Percentiles rank a stretch among this genome's conserved stretches.
phyloP scores from a whole-genome alignment of 345 rosid genomes.

The Litchi chinensis region DNA sequence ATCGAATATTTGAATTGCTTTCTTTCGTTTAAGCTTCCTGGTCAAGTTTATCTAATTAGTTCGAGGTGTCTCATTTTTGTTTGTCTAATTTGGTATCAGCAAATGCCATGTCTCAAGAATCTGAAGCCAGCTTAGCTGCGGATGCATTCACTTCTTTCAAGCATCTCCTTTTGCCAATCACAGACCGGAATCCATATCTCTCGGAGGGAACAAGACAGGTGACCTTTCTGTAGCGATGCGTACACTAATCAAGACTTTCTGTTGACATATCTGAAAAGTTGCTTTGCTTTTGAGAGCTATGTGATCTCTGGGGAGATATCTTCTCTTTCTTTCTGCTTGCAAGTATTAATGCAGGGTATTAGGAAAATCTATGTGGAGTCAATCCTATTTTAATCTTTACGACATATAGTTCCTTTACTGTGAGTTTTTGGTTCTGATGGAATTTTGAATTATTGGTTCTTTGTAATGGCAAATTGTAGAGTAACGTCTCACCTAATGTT shows the following conservation, averaged over 20 bases:
- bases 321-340: not conserved
- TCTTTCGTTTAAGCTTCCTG: not conserved
- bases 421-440: not conserved
- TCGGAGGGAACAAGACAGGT: constrained; percentile 97
- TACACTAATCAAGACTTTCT: not conserved
- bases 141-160: constrained; percentile 64
- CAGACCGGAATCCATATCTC: constrained; percentile 81
- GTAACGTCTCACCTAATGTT: not conserved
- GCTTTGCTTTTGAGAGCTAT: not conserved
- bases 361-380: not conserved
- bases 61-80: not conserved
- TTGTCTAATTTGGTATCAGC: constrained; percentile 39
- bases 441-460: not conserved
- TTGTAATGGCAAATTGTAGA: not conserved
- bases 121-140: constrained; percentile 49
- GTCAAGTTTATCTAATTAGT: constrained; percentile 11
- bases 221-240: constrained; percentile 11
- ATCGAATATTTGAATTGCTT: not conserved
- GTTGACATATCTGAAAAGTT: not conserved
- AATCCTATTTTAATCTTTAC: not conserved
- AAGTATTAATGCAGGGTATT: not conserved
- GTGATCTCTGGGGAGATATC: not conserved
- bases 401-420: not conserved
- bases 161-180: constrained; percentile 82
- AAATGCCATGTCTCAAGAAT: constrained; percentile 60